These are phyloP conservation scores for Suhomyces xylopsoci DNA, from an alignment of 805 yeast genomes.

Conservation along the genomic window DNA sequence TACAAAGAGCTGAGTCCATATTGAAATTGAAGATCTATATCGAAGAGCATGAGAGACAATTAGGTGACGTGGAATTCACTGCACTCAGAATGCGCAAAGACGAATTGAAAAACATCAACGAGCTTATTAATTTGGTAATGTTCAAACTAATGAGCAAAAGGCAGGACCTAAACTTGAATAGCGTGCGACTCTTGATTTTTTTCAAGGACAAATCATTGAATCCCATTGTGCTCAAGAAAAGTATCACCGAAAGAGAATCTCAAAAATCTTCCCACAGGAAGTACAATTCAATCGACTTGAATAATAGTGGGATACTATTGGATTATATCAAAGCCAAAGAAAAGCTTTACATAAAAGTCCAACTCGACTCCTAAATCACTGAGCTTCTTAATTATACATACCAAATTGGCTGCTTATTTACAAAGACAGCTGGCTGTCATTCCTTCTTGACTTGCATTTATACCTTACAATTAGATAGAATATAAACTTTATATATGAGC, in stretches of 20 bases:
- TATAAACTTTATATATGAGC: background rate
- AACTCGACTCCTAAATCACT: background rate
- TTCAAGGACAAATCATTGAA: slow-evolving; percentile 17
- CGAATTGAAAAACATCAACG: slow-evolving; percentile 13
- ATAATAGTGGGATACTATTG: slow-evolving; percentile 14
- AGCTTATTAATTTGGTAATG: slow-evolving; percentile 15
- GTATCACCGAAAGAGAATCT: slow-evolving; percentile 3
- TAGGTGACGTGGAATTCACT: slow-evolving; percentile 2
- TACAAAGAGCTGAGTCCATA: background rate
- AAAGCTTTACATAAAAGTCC: slow-evolving; percentile 21
- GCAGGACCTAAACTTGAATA: slow-evolving; percentile 13
- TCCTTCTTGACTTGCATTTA: background rate
- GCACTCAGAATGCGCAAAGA: slow-evolving; percentile 14
- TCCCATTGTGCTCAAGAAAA: slow-evolving; percentile 16
- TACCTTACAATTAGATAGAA: background rate
- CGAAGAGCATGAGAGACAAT: slow-evolving; percentile 3
- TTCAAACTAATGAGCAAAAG: slow-evolving; percentile 13
- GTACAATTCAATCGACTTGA: slow-evolving; percentile 1
- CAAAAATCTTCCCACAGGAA: background rate
- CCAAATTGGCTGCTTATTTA: background rate
- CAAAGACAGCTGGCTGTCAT: background rate
- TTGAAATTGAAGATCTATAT: slow-evolving; percentile 7
- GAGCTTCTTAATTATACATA: background rate
- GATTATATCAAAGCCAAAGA: slow-evolving; percentile 22
- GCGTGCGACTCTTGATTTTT: slow-evolving; percentile 12